Percentiles rank a stretch among this genome's conserved stretches.
Evolutionary conservation across 2,329 filamentous ascomycete genomes (phyloP).

Genomic region (Colletotrichum agaves): DNA sequence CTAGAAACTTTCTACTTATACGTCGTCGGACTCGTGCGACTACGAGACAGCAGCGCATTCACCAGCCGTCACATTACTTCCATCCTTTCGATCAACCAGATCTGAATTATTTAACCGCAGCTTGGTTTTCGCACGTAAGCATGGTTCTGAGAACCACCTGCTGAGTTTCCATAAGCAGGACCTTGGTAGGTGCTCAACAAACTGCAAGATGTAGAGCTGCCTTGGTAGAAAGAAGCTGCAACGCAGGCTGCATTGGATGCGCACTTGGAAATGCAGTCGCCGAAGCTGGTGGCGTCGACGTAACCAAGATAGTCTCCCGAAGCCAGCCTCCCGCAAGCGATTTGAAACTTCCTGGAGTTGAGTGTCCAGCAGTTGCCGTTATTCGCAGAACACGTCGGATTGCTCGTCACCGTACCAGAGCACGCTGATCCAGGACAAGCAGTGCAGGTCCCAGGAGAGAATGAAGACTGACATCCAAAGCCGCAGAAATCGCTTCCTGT

Average conservation of each 20-base stretch:
- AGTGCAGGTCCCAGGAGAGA: conserved; percentile 14
- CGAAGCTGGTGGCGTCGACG: conserved; percentile 15
- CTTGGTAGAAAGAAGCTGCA: conserved; percentile 26
- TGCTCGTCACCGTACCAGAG: conserved; percentile 15
- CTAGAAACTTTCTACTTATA: no score
- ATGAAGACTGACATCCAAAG: conserved; percentile 28
- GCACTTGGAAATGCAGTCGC: conserved; percentile 30
- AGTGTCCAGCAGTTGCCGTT: conserved; percentile 22
- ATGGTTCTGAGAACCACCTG: conserved; percentile 21
- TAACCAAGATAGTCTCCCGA: conserved; percentile 10
- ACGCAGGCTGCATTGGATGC: conserved; percentile 13
- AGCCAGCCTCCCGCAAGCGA: conserved; percentile 24
- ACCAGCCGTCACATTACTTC: no score
- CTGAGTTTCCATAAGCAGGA: conserved; percentile 20
- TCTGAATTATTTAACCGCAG: conserved; percentile 12
- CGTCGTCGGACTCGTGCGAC: no score
- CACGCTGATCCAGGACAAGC: conserved; percentile 19
- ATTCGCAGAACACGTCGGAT: conserved; percentile 19
- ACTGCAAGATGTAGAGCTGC: conserved; percentile 8
- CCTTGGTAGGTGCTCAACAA: conserved; percentile 22
- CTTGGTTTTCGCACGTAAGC: conserved; percentile 12
- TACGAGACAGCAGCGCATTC: no score
- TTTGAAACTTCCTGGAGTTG: conserved; percentile 28
- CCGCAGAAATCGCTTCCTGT: conserved; percentile 37
- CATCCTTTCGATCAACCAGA: no score